These are phyloP conservation scores for Plectosphaerella plurivora DNA, from an alignment of 2,329 filamentous ascomycete genomes.

Conservation along the genomic window DNA sequence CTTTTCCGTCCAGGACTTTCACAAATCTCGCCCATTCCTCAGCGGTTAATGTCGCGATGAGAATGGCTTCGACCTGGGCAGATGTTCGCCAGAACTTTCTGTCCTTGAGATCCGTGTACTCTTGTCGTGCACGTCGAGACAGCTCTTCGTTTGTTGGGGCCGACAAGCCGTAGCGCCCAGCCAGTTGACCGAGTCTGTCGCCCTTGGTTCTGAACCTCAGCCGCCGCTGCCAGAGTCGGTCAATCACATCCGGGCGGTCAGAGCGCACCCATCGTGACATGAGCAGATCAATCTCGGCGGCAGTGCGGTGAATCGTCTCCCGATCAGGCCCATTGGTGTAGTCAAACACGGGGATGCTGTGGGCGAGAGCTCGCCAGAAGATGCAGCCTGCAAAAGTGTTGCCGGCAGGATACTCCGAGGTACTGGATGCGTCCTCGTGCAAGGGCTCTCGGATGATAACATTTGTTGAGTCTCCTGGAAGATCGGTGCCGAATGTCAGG, in stretches of 20 bases:
- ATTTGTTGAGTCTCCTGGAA: not conserved
- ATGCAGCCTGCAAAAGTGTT: not conserved
- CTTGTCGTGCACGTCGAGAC: not conserved
- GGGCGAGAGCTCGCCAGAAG: not conserved
- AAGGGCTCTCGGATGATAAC: not conserved
- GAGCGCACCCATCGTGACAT: not conserved
- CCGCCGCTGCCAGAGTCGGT: not conserved
- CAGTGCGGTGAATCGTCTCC: not conserved
- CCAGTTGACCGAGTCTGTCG: not conserved
- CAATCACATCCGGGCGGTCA: not conserved
- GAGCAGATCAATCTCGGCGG: not conserved
- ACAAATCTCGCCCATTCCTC: not conserved
- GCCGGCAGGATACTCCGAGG: not conserved
- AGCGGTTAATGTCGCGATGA: not conserved
- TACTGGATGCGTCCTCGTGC: not conserved
- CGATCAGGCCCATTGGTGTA: not conserved
- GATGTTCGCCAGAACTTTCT: conserved; percentile 7
- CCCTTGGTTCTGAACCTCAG: not conserved
- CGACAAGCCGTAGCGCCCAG: not conserved
- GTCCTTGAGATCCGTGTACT: not conserved
- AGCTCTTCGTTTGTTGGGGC: not conserved
- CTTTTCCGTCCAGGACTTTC: conserved; percentile 4
- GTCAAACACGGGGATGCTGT: not conserved
- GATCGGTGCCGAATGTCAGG: too few species aligned
- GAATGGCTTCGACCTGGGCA: not conserved